Percentiles rank a stretch among this genome's conserved stretches.
These are phyloP conservation scores for Mycosphaerella sp. DNA, from an alignment of 2,329 filamentous ascomycete genomes.

Conservation along the genomic window DNA sequence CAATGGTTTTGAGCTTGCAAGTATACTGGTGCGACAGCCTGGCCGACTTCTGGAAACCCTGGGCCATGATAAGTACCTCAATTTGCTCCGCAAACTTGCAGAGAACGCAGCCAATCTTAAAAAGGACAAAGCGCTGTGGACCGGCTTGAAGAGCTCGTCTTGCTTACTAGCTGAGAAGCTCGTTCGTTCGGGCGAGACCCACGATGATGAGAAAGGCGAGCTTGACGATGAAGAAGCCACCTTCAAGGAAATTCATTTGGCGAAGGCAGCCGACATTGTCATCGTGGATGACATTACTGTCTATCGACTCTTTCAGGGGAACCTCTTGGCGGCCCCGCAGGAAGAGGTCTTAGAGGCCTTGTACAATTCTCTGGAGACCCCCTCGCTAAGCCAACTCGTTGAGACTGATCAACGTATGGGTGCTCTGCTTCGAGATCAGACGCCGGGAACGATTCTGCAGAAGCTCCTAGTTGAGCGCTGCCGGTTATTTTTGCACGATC, in stretches of 20 bases:
- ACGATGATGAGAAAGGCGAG: constrained; percentile 35
- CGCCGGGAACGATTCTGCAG: constrained; percentile 60
- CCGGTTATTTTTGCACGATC: constrained; percentile 83
- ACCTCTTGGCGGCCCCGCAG: constrained; percentile 78
- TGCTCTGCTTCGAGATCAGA: constrained; percentile 58
- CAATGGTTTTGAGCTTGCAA: constrained; percentile 75
- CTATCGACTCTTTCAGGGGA: constrained; percentile 80
- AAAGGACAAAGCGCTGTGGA: constrained; percentile 71
- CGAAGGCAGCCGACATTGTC: constrained; percentile 63
- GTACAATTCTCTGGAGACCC: constrained; percentile 73
- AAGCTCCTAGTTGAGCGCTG: constrained; percentile 81
- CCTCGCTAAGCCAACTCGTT: constrained; percentile 68
- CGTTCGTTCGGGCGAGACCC: constrained; percentile 51
- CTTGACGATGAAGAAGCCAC: constrained; percentile 42
- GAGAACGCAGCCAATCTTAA: constrained; percentile 64
- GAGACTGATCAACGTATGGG: constrained; percentile 72
- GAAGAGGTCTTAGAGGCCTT: constrained; percentile 82
- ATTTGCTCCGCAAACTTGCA: constrained; percentile 71
- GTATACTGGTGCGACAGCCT: constrained; percentile 76
- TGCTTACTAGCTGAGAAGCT: constrained; percentile 84
- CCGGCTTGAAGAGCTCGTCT: constrained; percentile 64
- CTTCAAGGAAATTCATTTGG: constrained; percentile 73
- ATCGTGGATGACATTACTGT: constrained; percentile 83
- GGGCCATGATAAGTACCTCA: constrained; percentile 80
- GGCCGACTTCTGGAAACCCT: constrained; percentile 73